Evolutionary conservation across 2,329 filamentous ascomycete species (phyloP), one percentile per base, ranked within the genome.

Genomic region (Akanthomyces lecanii): DNA sequence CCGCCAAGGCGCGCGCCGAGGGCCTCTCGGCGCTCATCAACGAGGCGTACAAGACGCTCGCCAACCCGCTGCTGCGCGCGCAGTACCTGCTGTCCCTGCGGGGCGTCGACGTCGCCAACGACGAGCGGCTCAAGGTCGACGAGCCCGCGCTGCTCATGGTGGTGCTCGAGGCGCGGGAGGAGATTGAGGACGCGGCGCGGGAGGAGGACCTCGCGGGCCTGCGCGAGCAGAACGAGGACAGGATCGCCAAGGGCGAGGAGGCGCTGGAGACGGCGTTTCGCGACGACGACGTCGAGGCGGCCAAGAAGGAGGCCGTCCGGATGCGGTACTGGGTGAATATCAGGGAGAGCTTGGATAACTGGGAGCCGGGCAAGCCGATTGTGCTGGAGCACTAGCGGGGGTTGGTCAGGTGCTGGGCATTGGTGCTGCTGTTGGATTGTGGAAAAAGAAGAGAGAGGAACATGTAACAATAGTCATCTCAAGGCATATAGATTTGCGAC

Each of bases 271-370:
- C 74, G 61, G 85, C 87, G 0, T 94, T 98, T 72, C 80, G 78
- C 65, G 69, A 74, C 10, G 89, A 89, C 55, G 85, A 94, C 71
- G 72, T 90, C 45, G 82, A 87, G 47, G 76, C 66, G 10, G 94
- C 92, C 18, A 87, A 84, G 76, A 76, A 73, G 65, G 91, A 96
- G 82, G 87, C 88, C 52, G 86, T 97, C 1, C 81, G 84, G 74
- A 76, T 97, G 78, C 81, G 92, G 74, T 98, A 97, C 79, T 97
- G 94, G 94, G 83, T 89, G 62, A 97, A 93, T 76, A 88, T 98
- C 65, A 83, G 86, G 66, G 89, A 96, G 75, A 90, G 87, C 53
- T 78, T 97, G 71, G 81, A 89, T 72, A 85, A 88, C 66, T 97
- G 94, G 93, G 92, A 97, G 80, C 85, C 81, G 70, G 93, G 92